A percentile compares a stretch with the other conserved stretches of the same genome.
Conservation (phyloP, 345 rosid genomes). For the Trapa bicornis region DNA sequence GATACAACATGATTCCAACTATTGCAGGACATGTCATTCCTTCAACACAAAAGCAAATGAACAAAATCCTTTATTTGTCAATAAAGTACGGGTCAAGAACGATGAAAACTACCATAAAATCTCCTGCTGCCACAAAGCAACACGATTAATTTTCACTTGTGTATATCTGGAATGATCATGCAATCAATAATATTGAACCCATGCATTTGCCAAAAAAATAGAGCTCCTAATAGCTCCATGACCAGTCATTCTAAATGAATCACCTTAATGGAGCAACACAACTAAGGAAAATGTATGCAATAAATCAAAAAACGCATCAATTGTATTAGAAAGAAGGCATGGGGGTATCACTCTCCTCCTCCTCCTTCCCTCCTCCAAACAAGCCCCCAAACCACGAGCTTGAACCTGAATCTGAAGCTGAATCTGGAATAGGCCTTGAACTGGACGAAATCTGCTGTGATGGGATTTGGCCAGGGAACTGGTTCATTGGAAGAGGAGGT, state of each 20-base stretch:
- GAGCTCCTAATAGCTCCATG: not conserved
- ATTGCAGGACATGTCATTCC: not conserved
- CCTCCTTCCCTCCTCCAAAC: constrained; percentile 41
- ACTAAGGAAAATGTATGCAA: not conserved
- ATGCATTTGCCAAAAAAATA: not conserved
- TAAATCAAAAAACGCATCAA: constrained; percentile 6
- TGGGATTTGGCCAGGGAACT: constrained; percentile 12
- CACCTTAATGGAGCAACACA: not conserved
- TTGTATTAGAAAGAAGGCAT: constrained; percentile 55
- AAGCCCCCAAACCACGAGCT: constrained; percentile 46
- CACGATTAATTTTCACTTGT: not conserved
- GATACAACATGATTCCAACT: not conserved
- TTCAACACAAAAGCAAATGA: not conserved
- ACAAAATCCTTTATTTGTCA: not conserved
- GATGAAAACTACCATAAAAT: not conserved
- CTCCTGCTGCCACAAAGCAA: not conserved
- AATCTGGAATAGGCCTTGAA: constrained; percentile 11
- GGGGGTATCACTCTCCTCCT: constrained; percentile 72
- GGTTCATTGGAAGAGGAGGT: constrained; percentile 24
- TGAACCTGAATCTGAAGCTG: constrained; percentile 16
- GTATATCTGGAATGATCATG: not conserved
- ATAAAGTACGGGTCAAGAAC: not conserved
- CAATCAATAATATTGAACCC: not conserved
- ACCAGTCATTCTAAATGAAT: not conserved
- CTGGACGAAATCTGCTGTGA: constrained; percentile 11